Base-by-base conservation (phyloP, 2,329 filamentous ascomycete genomes). In the Claviceps maximensis region DNA sequence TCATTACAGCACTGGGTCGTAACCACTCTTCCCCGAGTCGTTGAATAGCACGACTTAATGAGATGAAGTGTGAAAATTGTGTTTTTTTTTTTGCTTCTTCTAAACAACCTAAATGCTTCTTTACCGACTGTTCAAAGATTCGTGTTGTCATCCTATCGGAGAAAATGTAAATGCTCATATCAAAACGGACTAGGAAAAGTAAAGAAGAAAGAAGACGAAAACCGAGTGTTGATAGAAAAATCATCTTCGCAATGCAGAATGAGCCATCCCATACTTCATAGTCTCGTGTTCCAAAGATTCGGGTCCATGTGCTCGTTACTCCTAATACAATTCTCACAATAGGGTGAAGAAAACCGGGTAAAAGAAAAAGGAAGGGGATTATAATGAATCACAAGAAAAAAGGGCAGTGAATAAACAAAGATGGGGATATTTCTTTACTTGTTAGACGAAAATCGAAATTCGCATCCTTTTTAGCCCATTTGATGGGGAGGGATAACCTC, bases 401-500 rank as follows among this genome's bases (percentile, higher is more conserved):
- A 2, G 19, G 4, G n/a, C 23, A 38, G 36, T 7, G 6, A 38
- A 38, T 36, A 33, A 49, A 38, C 15, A 49, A 38, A 49, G 12
- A 49, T 49, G 19, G 47, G 25, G 31, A n/a, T 23, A 9, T 46
- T 45, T 12, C 15, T 13, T n/a, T 15, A 23, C 6, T 40, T 51
- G 50, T 10, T 15, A 17, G 23, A 13, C 10, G 33, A 3, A 15
- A 29, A 38, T 21, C 15, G 19, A 21, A 21, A 19, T 29, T 19
- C 19, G 19, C 23, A 31, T 45, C 25, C 8, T 40, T 40, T 40
- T 44, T 50, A 47, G 47, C 58, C 15, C 17, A 57, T 55, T 38
- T 59, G 59, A 25, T 53, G 55, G 25, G 55, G 48, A 51, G 59
- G 64, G 4, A 57, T 50, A 21, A 67, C 56, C 2, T 65, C 62